Conservation (phyloP, 2,329 filamentous ascomycete species). For the Scorias spongiosa region DNA sequence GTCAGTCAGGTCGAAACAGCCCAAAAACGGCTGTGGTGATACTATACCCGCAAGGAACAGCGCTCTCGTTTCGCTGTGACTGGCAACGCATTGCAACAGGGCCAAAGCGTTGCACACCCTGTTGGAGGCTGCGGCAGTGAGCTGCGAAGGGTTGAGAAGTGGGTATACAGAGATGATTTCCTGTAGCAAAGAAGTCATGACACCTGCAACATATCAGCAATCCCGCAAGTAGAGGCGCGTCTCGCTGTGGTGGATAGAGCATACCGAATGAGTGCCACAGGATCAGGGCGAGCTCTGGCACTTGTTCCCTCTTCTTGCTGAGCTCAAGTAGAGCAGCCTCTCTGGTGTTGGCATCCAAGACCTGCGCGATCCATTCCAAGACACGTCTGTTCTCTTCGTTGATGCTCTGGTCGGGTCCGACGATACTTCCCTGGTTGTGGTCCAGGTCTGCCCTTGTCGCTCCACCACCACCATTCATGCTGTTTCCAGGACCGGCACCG, state of each 20-base stretch:
- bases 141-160: constrained; percentile 85
- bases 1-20: constrained; percentile 5
- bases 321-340: constrained; percentile 87
- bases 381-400: constrained; percentile 79
- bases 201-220: constrained; percentile 42
- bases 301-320: constrained; percentile 97
- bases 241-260: constrained; percentile 16
- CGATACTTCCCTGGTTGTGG: constrained; percentile 17
- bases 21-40: neutral
- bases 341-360: constrained; percentile 72
- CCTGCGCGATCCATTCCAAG: constrained; percentile 82
- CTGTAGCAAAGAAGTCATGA: constrained; percentile 94
- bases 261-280: constrained; percentile 97
- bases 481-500: constrained; percentile 20
- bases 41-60: constrained; percentile 76
- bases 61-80: constrained; percentile 87
- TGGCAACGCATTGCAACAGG: constrained; percentile 89
- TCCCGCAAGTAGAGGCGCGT: constrained; percentile 3
- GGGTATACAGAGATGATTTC: constrained; percentile 99
- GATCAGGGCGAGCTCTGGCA: constrained; percentile 88
- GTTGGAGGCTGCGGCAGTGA: constrained; percentile 95
- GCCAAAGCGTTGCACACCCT: constrained; percentile 94
- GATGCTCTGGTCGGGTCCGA: constrained; percentile 18
- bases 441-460: constrained; percentile 4
- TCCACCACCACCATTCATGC: constrained; percentile 4